Percentiles rank a stretch among this genome's conserved stretches.
phyloP scores from a whole-genome alignment of 345 rosid genomes.

The Sapria himalayana region DNA sequence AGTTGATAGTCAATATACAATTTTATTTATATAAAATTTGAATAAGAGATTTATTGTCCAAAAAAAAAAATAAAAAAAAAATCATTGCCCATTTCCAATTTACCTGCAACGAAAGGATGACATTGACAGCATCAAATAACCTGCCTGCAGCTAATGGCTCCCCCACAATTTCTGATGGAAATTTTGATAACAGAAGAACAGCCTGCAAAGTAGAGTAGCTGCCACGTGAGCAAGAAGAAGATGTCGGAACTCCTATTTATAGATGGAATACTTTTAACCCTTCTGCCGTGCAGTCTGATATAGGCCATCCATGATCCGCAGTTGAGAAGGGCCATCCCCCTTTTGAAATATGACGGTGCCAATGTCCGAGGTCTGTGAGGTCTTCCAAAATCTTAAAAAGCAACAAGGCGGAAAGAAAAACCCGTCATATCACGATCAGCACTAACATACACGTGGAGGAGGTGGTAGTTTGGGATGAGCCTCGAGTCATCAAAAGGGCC shows the following conservation, averaged over 20 bases:
- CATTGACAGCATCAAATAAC: constrained; percentile 70
- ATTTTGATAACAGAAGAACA: constrained; percentile 44
- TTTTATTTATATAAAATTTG: too few relatives aligned
- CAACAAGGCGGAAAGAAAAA: background rate
- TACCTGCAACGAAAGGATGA: constrained; percentile 80
- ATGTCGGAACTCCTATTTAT: background rate
- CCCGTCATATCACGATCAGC: too few relatives aligned
- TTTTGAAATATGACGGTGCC: constrained; percentile 96
- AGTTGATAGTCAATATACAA: too few relatives aligned
- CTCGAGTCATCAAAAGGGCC: too few relatives aligned
- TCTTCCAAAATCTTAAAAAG: constrained; percentile 45
- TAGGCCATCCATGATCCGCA: constrained; percentile 95
- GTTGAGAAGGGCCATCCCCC: constrained; percentile 99
- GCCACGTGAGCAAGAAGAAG: constrained; percentile 4
- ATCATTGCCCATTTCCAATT: constrained; percentile 4
- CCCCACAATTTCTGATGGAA: constrained; percentile 61
- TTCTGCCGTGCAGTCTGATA: constrained; percentile 89
- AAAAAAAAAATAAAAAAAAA: background rate
- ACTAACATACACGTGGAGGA: too few relatives aligned
- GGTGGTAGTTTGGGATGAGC: too few relatives aligned
- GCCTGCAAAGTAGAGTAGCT: constrained; percentile 34
- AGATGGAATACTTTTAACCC: constrained; percentile 51
- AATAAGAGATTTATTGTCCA: background rate
- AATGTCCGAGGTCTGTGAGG: constrained; percentile 51
- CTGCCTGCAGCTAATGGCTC: constrained; percentile 38